Base-by-base conservation (phyloP, 2,329 filamentous ascomycete genomes). In the Byssoonygena ceratinophila region DNA sequence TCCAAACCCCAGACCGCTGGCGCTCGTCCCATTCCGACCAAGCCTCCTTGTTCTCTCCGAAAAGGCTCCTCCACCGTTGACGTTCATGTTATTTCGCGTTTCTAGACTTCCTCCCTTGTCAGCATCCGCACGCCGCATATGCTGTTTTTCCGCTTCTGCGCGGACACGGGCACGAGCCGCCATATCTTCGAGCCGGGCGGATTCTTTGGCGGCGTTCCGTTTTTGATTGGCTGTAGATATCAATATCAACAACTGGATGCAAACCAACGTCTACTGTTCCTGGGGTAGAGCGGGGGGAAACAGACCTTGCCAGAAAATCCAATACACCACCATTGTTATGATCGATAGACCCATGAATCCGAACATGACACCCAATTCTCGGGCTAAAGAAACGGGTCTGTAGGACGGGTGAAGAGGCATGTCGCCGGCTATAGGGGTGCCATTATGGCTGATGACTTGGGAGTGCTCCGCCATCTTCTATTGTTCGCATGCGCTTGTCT, bases 341-440 rank as follows among this genome's bases (percentile, higher is more conserved):
- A 66, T 45, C 46, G 60, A 66, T 3, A 64, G 61, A 20, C 50
- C 59, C 1, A 70, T 58, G 50, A 71, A 71, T 16, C 61, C 69
- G 54, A 70, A 68, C 57, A 70, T 64, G 27, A 70, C 62, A 23
- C 68, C 68, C 18, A 71, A 58, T 58, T 71, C 69, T 29, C 63
- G 63, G 18, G 55, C 59, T 9, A 70, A 59, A 4, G 66, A 64
- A 40, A 59, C 61, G n/a, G 63, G 59, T 3, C 62, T 63, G 48
- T 60, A 63, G 2, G 62, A 61, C 8, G 63, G 63, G 22, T 20
- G 23, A n/a, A n/a, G n/a, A 22, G 39, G 41, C 22, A 16, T 5
- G 4, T 16, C 16, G 31, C 37, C 34, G 16, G 31, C 16, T 23
- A 29, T 27, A 12, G 36, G 49, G n/a, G 12, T 9, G 27, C 40